Percentiles rank a stretch among this genome's conserved stretches.
These are phyloP conservation scores for Recurvomyces mirabilis DNA, from an alignment of 495 filamentous ascomycete species.

Conservation along the genomic window DNA sequence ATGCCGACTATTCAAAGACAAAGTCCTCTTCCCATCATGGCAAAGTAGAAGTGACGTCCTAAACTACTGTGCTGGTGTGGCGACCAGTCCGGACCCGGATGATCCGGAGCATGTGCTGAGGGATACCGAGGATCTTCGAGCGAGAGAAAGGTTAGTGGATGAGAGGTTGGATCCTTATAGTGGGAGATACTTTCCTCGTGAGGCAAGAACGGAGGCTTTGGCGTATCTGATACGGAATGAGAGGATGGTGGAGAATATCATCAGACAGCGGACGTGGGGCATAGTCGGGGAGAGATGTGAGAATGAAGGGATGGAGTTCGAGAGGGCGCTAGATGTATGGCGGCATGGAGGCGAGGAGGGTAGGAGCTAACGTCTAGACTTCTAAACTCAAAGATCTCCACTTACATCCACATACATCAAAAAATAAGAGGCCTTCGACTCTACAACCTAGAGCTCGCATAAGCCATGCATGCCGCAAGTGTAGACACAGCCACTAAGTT, in stretches of 20 bases:
- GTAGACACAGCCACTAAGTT: no score
- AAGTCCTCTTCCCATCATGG: conserved; percentile 82
- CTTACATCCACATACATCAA: no score
- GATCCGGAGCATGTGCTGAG: conserved; percentile 69
- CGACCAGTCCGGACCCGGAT: conserved; percentile 74
- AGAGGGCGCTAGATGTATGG: conserved; percentile 54
- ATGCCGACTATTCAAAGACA: conserved; percentile 63
- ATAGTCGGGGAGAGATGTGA: conserved; percentile 72
- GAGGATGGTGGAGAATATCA: conserved; percentile 74
- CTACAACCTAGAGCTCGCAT: no score
- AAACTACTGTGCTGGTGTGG: conserved; percentile 81
- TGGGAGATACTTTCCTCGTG: conserved; percentile 68
- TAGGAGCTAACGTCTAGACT: no score
- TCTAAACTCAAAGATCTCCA: no score
- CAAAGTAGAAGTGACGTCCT: conserved; percentile 73
- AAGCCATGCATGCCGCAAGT: no score
- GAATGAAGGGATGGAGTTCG: conserved; percentile 42
- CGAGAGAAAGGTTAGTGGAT: conserved; percentile 68
- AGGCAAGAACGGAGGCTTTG: conserved; percentile 73
- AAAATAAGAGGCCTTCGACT: no score
- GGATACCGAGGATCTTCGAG: conserved; percentile 55
- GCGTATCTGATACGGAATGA: conserved; percentile 73
- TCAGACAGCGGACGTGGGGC: conserved; percentile 72
- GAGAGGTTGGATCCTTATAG: conserved; percentile 91
- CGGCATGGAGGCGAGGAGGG: no score